phyloP scores from a whole-genome alignment of 192 early-diverging fungal genomes.

The Backusella macrospora region DNA sequence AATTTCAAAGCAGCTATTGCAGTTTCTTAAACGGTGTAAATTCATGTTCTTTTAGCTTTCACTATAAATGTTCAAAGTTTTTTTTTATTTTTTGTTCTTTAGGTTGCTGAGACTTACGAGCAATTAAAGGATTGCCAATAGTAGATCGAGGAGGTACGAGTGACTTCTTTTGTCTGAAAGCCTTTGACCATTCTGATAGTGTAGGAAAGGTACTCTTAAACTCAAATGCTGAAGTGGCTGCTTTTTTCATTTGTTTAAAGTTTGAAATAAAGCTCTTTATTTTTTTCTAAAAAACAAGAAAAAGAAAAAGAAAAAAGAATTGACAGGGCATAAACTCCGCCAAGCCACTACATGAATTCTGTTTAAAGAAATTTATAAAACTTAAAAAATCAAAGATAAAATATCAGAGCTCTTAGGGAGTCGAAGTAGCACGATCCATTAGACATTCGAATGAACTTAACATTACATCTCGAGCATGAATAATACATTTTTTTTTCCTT shows the following conservation, averaged over 20 bases:
- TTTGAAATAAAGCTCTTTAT: neutral
- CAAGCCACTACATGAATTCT: too few relatives aligned
- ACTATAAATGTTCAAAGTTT: neutral
- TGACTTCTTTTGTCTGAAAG: conserved; percentile 21
- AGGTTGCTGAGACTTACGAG: conserved; percentile 7
- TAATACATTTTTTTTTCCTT: too few relatives aligned
- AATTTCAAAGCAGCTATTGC: conserved; percentile 24
- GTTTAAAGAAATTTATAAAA: too few relatives aligned
- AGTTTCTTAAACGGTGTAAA: conserved; percentile 4
- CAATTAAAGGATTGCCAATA: neutral
- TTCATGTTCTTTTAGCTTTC: too few relatives aligned
- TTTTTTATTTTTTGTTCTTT: neutral
- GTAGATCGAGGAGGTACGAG: neutral
- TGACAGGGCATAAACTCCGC: conserved; percentile 5
- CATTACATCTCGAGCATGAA: too few relatives aligned
- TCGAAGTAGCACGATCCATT: too few relatives aligned
- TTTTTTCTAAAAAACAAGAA: neutral
- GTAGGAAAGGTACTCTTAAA: neutral
- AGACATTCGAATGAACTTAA: too few relatives aligned
- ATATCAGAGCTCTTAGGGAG: too few relatives aligned
- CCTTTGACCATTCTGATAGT: conserved; percentile 19
- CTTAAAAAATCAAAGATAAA: too few relatives aligned
- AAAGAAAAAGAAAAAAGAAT: neutral
- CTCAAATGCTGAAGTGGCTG: neutral
- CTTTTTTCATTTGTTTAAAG: neutral